Percentiles rank a stretch among this genome's conserved stretches.
phyloP scores from a whole-genome alignment of 106 monocot species.

The Platanthera zijinensis region DNA sequence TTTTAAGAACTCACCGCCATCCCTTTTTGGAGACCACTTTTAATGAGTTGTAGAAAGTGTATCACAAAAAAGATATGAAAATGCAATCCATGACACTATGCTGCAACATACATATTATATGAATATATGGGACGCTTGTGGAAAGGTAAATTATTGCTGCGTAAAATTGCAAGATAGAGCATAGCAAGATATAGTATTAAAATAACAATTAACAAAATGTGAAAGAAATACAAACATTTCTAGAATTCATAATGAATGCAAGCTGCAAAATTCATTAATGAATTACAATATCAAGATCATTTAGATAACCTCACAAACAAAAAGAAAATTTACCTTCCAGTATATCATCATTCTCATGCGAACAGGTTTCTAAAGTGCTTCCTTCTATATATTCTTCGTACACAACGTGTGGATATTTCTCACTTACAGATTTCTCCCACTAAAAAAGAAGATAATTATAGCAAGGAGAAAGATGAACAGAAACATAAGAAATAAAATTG shows the following conservation, averaged over 20 bases:
- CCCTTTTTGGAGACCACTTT: too few species aligned
- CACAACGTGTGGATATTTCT: conserved; percentile 86
- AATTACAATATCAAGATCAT: neutral
- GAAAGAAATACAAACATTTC: neutral
- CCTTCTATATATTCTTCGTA: conserved; percentile 62
- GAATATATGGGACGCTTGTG: neutral
- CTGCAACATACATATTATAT: neutral
- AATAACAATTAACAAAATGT: neutral
- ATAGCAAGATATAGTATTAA: neutral
- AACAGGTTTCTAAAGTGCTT: conserved; percentile 6
- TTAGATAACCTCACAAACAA: neutral
- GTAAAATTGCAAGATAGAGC: neutral
- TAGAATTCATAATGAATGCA: neutral
- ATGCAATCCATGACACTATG: neutral
- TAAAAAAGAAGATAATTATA: conserved; percentile 13
- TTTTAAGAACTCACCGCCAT: too few species aligned
- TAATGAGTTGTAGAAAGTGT: too few species aligned
- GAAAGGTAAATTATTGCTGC: neutral
- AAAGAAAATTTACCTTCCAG: conserved; percentile 61
- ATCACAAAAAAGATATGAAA: neutral
- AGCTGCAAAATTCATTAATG: neutral
- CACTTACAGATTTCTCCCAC: conserved; percentile 47
- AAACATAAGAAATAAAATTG: neutral
- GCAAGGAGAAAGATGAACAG: neutral
- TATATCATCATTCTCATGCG: conserved; percentile 24